Conservation (phyloP, 495 filamentous ascomycete species). For the Penicillium riverlandense region DNA sequence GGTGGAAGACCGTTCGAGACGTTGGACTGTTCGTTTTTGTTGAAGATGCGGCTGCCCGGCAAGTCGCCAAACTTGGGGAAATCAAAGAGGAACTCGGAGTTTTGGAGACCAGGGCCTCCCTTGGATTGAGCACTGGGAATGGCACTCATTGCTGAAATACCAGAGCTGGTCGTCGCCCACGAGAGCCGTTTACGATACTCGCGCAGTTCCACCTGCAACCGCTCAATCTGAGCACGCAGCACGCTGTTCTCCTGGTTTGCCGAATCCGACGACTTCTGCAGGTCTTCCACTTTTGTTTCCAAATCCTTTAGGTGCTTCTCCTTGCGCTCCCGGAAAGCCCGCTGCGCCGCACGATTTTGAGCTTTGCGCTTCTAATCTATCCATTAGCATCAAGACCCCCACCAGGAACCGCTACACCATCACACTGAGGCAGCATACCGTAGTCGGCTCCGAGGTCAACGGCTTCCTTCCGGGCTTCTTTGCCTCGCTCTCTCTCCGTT, state of each 20-base stretch:
- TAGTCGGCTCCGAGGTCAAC: conserved; percentile 88
- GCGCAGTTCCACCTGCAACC: conserved; percentile 73
- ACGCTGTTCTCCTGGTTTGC: conserved; percentile 81
- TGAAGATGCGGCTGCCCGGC: conserved; percentile 56
- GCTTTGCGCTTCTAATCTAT: conserved; percentile 87
- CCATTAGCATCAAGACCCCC: conserved; percentile 33
- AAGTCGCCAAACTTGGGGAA: conserved; percentile 88
- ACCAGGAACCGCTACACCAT: background rate
- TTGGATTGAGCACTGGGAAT: conserved; percentile 28
- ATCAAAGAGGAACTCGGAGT: conserved; percentile 85
- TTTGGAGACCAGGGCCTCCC: conserved; percentile 47
- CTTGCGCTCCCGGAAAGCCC: conserved; percentile 95
- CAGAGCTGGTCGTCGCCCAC: conserved; percentile 42
- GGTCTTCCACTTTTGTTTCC: conserved; percentile 85
- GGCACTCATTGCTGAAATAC: conserved; percentile 42
- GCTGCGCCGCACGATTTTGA: conserved; percentile 93
- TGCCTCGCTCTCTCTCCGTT: conserved; percentile 72
- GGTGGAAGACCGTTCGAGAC: conserved; percentile 10
- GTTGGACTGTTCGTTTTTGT: conserved; percentile 32
- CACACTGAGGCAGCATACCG: conserved; percentile 51
- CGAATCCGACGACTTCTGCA: conserved; percentile 79
- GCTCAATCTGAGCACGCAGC: conserved; percentile 78
- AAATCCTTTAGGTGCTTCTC: conserved; percentile 96
- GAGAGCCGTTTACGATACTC: conserved; percentile 87
- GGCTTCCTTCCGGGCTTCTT: conserved; percentile 98